Evolutionary conservation across 2,329 filamentous ascomycete species (phyloP).

Genomic region (Fusarium sp.): DNA sequence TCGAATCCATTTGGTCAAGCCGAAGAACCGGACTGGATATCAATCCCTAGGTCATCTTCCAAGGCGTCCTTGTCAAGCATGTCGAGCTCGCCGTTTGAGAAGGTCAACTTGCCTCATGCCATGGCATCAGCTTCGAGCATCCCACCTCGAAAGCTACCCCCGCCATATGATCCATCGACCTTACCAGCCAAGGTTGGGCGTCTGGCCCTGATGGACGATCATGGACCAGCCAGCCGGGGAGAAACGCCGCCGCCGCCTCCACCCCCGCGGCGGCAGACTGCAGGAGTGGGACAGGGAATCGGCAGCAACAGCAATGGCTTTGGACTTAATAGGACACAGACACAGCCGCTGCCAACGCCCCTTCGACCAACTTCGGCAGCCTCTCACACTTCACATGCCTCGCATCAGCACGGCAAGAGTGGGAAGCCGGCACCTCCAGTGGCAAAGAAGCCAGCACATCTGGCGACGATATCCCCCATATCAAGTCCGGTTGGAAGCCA

Average conservation of each 20-base stretch:
- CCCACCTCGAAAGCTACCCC: conserved; percentile 61
- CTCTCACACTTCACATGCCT: conserved; percentile 48
- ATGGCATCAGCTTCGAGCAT: conserved; percentile 57
- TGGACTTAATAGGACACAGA: conserved; percentile 38
- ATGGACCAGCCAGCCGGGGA: conserved; percentile 36
- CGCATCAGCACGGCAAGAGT: conserved; percentile 44
- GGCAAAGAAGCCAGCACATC: conserved; percentile 71
- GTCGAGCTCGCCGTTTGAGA: conserved; percentile 69
- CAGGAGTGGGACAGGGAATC: conserved; percentile 21
- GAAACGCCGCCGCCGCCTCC: conserved; percentile 59
- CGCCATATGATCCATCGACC: conserved; percentile 59
- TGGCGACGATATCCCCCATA: conserved; percentile 48
- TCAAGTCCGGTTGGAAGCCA: conserved; percentile 36
- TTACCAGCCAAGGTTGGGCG: conserved; percentile 60
- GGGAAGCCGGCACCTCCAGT: conserved; percentile 64
- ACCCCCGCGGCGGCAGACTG: conserved; percentile 55
- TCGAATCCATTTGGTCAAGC: conserved; percentile 84
- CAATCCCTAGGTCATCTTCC: conserved; percentile 65
- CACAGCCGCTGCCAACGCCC: conserved; percentile 43
- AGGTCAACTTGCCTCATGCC: conserved; percentile 62
- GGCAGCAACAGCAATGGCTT: conserved; percentile 25
- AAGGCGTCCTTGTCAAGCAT: conserved; percentile 66
- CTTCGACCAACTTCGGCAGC: conserved; percentile 49
- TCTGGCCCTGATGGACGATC: conserved; percentile 56
- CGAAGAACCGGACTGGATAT: conserved; percentile 87